phyloP scores from a whole-genome alignment of 2,329 filamentous ascomycete species.

The Mariannaea sp. region DNA sequence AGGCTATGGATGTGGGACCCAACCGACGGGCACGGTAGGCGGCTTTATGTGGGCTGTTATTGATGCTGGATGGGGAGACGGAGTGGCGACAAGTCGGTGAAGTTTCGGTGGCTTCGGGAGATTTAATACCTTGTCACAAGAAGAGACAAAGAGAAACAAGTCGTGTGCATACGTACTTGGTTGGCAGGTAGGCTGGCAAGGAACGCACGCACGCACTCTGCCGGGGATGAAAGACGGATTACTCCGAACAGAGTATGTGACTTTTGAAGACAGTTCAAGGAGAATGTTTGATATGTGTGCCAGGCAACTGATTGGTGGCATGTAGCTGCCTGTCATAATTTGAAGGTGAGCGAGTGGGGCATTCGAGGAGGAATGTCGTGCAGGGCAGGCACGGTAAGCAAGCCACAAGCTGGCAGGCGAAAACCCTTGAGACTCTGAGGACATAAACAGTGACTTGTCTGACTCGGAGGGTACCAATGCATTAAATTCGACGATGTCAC shows the following conservation, averaged over 20 bases:
- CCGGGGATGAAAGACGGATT: too few species aligned
- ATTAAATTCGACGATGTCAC: too few species aligned
- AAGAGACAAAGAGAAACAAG: background rate
- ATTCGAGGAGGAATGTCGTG: slow-evolving; percentile 34
- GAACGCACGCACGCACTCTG: too few species aligned
- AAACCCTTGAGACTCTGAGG: background rate
- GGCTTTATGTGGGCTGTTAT: slow-evolving; percentile 23
- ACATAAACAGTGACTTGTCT: too few species aligned
- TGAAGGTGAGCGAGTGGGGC: slow-evolving; percentile 34
- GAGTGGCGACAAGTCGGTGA: slow-evolving; percentile 24
- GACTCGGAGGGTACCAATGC: too few species aligned
- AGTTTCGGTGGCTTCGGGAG: slow-evolving; percentile 34
- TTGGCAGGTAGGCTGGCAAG: too few species aligned
- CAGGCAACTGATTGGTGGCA: slow-evolving; percentile 27
- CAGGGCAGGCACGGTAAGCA: slow-evolving; percentile 31
- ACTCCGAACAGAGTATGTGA: too few species aligned
- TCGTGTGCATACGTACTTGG: too few species aligned
- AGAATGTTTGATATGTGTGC: slow-evolving; percentile 1
- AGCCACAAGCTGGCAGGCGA: slow-evolving; percentile 22
- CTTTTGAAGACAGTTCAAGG: too few species aligned
- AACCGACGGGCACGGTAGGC: slow-evolving; percentile 11
- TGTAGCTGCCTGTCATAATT: slow-evolving; percentile 21
- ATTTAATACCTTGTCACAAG: slow-evolving; percentile 9
- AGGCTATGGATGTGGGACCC: background rate
- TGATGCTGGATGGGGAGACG: slow-evolving; percentile 21